Evolutionary conservation across 2,329 filamentous ascomycete genomes (phyloP), one percentile per base, ranked within the genome.

Genomic region (Monilinia fructigena): DNA sequence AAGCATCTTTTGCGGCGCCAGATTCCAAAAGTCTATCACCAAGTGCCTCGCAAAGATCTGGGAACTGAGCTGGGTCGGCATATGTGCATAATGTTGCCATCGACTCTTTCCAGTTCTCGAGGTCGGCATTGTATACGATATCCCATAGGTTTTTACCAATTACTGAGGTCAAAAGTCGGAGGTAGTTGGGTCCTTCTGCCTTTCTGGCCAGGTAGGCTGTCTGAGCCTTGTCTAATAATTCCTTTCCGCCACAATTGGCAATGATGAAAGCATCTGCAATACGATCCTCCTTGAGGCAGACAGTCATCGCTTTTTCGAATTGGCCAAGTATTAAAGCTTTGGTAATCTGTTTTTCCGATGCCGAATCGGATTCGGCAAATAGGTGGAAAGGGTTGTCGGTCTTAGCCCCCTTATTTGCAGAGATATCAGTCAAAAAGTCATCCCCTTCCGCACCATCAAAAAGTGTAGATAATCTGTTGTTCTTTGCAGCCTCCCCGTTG

Each of bases 91-190:
- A 82, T 0, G 93, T 91, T 38, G 92, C 93, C 91, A 99, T 96
- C 3, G 94, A 89, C 78, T 98, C 95, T 80, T 96, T 98, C 96
- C 95, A 99, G 79, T 95, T 91, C 63, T 85, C 85, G 55, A 99
- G 81, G 75, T 97, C 91, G 10, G 94, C 95, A 75, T 99, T 99
- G 80, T 98, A 92, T 10, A 98, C 95, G 55, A 98, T 86, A 79
- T 99, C 95, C 95, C 94, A 98, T 1, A 99, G 84, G 75, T 99
- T 97, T 82, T 98, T 98, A 69, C 91, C 89, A 66, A 97, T 93
- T 62, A 99, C 92, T 7, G 94, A 97, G 62, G 91, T 89, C 65
- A 99, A 83, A 11, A 99, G 83, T 54, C 96, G 89, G 66, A 98
- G 82, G 75, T 99, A 99, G 79, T 94, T 98, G 1, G 96, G 94